Base-by-base conservation (phyloP, 345 rosid species). In the Salix suchowensis region DNA sequence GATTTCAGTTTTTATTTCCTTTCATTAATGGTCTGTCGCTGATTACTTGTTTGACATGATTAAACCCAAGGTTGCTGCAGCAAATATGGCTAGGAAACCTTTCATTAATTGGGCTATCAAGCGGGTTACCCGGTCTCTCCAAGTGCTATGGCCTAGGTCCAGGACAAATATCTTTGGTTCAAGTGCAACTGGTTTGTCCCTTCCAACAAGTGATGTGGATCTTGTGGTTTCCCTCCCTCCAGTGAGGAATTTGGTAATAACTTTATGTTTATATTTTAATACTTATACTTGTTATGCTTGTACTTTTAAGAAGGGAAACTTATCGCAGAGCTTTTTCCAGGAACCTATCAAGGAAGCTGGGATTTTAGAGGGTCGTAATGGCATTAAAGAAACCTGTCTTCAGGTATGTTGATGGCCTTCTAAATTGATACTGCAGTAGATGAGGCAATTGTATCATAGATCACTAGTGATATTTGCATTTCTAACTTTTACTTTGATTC, bases 261-360 rank as follows among this genome's bases (percentile, higher is more conserved):
- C 70, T 82, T 28, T 55, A 50, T 46, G 23, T 24, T 28, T 44
- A 60, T 26, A 65, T 72, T 52, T 73, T 65, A n/a, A 65, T 42
- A 8, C 50, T 74, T 79, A 64, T 48, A 9, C 77, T 52, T 68
- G 67, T 46, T 39, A 71, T 67, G 68, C 78, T 79, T 55, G 42
- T 55, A 32, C 60, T 68, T 70, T 79, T 42, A 64, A 71, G 68
- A 37, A 68, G 61, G 75, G 79, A 84, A 76, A 79, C 84, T 85
- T 68, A 67, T 87, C 76, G 76, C 24, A 58, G 64, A 30, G 24
- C 79, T 16, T 78, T 67, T 71, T 71, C 32, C 82, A 95, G 97
- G 98, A 95, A 88, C 98, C 98, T 68, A 95, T 95, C 68, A 95
- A 95, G 89, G 98, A 95, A 89, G 98, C 97, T 81, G 97, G 98